These are phyloP conservation scores for Paracamarosporium sp. DNA, from an alignment of 2,329 filamentous ascomycete genomes.

Conservation along the genomic window DNA sequence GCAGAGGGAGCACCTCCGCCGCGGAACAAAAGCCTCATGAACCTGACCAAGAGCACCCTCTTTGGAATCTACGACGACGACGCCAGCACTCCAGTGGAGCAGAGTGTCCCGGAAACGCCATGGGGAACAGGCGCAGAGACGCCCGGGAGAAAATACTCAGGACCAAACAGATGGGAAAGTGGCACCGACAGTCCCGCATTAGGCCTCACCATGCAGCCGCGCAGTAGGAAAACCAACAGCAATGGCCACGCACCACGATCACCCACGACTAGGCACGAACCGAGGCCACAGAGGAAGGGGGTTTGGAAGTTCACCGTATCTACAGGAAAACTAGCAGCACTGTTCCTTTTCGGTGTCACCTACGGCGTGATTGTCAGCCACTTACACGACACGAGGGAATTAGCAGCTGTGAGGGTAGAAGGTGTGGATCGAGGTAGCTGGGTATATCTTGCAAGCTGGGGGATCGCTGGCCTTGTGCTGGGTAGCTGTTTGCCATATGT, in stretches of 20 bases:
- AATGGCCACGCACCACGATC: slow-evolving; percentile 5
- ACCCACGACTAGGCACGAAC: slow-evolving; percentile 10
- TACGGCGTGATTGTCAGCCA: slow-evolving; percentile 85
- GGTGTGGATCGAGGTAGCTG: slow-evolving; percentile 63
- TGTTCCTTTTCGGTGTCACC: slow-evolving; percentile 80
- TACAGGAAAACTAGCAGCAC: slow-evolving; percentile 64
- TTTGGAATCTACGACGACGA: slow-evolving; percentile 80
- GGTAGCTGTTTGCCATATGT: slow-evolving; percentile 85
- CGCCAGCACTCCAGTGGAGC: slow-evolving; percentile 30
- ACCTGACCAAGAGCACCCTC: slow-evolving; percentile 87
- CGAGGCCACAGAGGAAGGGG: slow-evolving; percentile 21
- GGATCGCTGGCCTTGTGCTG: slow-evolving; percentile 75
- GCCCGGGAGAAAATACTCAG: slow-evolving; percentile 50
- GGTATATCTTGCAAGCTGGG: slow-evolving; percentile 82
- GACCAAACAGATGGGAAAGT: slow-evolving; percentile 20
- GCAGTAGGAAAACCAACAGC: slow-evolving; percentile 15
- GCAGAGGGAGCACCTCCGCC: slow-evolving; percentile 46
- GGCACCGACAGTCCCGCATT: slow-evolving; percentile 33
- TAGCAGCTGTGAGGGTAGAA: slow-evolving; percentile 68
- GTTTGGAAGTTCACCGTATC: slow-evolving; percentile 59
- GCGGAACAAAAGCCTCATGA: slow-evolving; percentile 79
- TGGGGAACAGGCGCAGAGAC: slow-evolving; percentile 82
- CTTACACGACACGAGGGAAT: slow-evolving; percentile 72
- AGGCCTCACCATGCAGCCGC: slow-evolving; percentile 31
- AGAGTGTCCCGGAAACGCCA: slow-evolving; percentile 69